A percentile compares a stretch with the other conserved stretches of the same genome.
Evolutionary conservation across 108 stramenopile species (phyloP).

Genomic region (Cylindrotheca closterium): DNA sequence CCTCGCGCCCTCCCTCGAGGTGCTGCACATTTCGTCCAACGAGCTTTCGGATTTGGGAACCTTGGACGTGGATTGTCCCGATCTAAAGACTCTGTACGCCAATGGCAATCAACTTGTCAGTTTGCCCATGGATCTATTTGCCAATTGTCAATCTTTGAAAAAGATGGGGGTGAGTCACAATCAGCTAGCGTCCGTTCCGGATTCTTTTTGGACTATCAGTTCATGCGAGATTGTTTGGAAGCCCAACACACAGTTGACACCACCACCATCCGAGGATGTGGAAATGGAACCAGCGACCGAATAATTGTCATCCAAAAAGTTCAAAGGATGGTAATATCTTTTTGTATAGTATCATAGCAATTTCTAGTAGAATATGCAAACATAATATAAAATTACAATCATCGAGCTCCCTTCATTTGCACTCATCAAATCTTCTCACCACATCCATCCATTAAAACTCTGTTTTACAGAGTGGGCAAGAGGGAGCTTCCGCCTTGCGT

Average conservation of each 20-base stretch:
- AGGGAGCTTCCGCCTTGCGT: conserved; percentile 27
- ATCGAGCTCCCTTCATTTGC: no score
- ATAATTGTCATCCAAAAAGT: no score
- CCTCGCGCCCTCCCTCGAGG: conserved; percentile 29
- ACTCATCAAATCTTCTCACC: no score
- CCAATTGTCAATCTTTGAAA: conserved; percentile 20
- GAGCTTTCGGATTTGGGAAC: conserved; percentile 31
- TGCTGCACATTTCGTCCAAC: conserved; percentile 64
- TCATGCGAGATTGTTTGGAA: conserved; percentile 10
- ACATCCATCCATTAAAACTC: no score
- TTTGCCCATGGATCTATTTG: conserved; percentile 38
- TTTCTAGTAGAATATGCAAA: no score
- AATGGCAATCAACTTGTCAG: conserved; percentile 45
- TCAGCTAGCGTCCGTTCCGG: conserved; percentile 1
- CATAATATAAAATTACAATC: no score
- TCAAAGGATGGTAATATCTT: no score
- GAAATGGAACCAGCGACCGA: not conserved
- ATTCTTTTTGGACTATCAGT: not conserved
- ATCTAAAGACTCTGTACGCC: conserved; percentile 45
- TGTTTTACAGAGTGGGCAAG: conserved; percentile 58
- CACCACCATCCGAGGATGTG: not conserved
- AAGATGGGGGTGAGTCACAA: conserved; percentile 56
- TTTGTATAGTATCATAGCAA: no score
- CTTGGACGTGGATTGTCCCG: conserved; percentile 1
- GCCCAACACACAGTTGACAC: conserved; percentile 17